Conservation (phyloP, 139 green algal species). For the Haematococcus sp. region DNA sequence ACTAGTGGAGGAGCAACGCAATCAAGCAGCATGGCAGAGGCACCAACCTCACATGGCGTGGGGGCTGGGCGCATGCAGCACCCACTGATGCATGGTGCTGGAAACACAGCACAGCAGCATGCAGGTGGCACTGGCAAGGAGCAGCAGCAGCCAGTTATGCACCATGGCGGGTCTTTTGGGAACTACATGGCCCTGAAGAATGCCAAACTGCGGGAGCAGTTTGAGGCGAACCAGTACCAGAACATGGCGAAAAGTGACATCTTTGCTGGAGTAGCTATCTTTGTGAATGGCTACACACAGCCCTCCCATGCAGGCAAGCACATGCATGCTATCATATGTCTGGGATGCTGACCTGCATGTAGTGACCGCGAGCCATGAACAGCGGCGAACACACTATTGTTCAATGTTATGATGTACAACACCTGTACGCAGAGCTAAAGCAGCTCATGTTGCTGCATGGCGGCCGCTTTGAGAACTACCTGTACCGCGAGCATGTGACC, state of each 20-base stretch:
- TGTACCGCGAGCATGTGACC: slow-evolving; percentile 71
- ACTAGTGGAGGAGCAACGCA: too few species aligned
- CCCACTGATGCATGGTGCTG: not conserved
- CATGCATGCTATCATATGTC: not conserved
- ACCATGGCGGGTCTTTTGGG: too few species aligned
- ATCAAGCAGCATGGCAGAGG: not conserved
- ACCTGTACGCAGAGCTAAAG: slow-evolving; percentile 66
- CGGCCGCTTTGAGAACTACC: slow-evolving; percentile 86
- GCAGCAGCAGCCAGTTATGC: too few species aligned
- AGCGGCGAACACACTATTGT: not conserved
- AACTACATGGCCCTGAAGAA: slow-evolving; percentile 66
- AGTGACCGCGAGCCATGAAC: not conserved
- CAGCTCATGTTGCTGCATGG: slow-evolving; percentile 91
- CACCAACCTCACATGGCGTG: not conserved
- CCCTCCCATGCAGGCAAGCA: slow-evolving; percentile 47
- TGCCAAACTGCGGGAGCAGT: slow-evolving; percentile 67
- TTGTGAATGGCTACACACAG: slow-evolving; percentile 85
- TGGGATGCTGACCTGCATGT: not conserved
- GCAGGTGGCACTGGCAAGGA: not conserved
- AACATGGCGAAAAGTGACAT: slow-evolving; percentile 33
- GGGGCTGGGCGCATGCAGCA: not conserved
- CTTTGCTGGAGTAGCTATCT: slow-evolving; percentile 82
- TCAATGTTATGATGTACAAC: too few species aligned
- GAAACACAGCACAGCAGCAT: not conserved
- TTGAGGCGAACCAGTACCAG: slow-evolving; percentile 32